Percentiles rank a stretch among this genome's conserved stretches.
Conservation (phyloP, 495 filamentous ascomycete species). For the Tuber brumale region DNA sequence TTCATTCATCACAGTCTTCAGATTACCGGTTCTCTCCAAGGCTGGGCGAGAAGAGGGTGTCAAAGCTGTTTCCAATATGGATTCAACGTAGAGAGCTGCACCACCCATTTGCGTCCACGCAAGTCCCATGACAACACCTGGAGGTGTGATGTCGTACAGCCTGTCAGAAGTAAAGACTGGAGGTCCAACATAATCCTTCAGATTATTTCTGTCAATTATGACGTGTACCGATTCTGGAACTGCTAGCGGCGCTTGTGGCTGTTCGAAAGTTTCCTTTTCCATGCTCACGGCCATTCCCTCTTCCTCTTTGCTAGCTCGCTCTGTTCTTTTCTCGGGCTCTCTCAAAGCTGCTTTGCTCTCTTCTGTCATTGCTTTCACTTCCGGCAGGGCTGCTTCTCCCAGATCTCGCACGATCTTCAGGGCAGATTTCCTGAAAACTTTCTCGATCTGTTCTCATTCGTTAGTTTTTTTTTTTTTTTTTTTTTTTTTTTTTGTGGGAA, state of each 20-base stretch:
- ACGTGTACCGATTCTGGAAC: constrained; percentile 86
- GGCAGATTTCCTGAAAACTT: constrained; percentile 95
- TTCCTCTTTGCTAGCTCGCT: constrained; percentile 41
- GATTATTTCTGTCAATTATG: constrained; percentile 75
- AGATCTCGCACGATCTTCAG: constrained; percentile 95
- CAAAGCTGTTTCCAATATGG: constrained; percentile 79
- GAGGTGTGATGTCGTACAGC: constrained; percentile 86
- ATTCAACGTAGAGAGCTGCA: constrained; percentile 93
- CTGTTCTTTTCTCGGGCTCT: constrained; percentile 54
- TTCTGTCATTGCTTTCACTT: constrained; percentile 75
- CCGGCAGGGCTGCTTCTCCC: constrained; percentile 75
- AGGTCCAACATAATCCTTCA: constrained; percentile 96
- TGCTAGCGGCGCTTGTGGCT: constrained; percentile 68
- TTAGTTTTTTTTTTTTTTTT: neutral
- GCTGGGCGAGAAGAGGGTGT: constrained; percentile 63
- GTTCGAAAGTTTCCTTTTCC: constrained; percentile 65
- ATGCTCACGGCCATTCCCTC: constrained; percentile 49
- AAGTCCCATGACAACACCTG: constrained; percentile 98
- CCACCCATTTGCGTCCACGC: constrained; percentile 99
- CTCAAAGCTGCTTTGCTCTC: constrained; percentile 78
- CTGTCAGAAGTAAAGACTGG: constrained; percentile 93
- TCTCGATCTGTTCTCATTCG: constrained; percentile 62
- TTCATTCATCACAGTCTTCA: constrained; percentile 98
- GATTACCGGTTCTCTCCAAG: constrained; percentile 84
- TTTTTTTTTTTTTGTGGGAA: too few species aligned